phyloP scores from a whole-genome alignment of 2,329 filamentous ascomycete species.

The Plenodomus tracheiphilus region DNA sequence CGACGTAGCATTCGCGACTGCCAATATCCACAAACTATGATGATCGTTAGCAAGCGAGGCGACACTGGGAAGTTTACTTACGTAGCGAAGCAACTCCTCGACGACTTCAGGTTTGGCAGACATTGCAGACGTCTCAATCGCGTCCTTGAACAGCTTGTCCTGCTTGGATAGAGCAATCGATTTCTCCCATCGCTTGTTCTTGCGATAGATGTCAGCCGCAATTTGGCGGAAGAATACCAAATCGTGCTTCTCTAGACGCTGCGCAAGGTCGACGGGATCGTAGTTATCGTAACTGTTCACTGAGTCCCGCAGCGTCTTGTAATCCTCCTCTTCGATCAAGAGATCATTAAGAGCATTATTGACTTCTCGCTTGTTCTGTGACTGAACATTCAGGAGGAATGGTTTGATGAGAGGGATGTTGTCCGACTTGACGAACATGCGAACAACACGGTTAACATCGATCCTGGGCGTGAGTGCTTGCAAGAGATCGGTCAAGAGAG shows the following conservation, averaged over 20 bases:
- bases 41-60: constrained; percentile 37
- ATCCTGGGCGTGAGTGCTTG: constrained; percentile 90
- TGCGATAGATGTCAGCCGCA: constrained; percentile 96
- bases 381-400: constrained; percentile 93
- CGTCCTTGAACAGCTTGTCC: constrained; percentile 99
- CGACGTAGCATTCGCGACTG: constrained; percentile 98
- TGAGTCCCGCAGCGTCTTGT: constrained; percentile 97
- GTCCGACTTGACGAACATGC: constrained; percentile 98
- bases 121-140: constrained; percentile 94
- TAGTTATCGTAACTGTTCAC: constrained; percentile 99
- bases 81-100: constrained; percentile 93
- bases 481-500: constrained; percentile 91
- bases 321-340: constrained; percentile 97
- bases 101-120: constrained; percentile 90
- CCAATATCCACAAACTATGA: constrained; percentile 95
- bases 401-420: constrained; percentile 98
- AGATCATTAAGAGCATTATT: constrained; percentile 98
- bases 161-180: constrained; percentile 97
- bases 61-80: constrained; percentile 62
- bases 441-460: constrained; percentile 98
- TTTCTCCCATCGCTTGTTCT: constrained; percentile 99
- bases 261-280: constrained; percentile 88
- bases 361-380: constrained; percentile 96
- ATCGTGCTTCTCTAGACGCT: constrained; percentile 94
- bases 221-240: constrained; percentile 99